phyloP scores from a whole-genome alignment of 2,329 filamentous ascomycete genomes.

The Colletotrichum gigasporum region DNA sequence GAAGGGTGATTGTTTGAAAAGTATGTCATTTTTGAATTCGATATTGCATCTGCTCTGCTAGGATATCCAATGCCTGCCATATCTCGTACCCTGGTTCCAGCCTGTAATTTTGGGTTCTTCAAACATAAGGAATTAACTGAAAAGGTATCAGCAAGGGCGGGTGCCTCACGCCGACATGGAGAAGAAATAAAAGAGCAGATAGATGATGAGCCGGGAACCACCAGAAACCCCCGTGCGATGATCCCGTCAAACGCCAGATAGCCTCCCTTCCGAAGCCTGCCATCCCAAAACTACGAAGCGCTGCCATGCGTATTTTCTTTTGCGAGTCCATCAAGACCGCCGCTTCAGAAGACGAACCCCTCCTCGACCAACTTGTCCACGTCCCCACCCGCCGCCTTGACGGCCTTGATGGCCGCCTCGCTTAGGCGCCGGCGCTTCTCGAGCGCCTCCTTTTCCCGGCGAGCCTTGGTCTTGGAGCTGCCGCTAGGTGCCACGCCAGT shows the following conservation, averaged over 20 bases:
- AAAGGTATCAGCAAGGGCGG: too few relatives aligned
- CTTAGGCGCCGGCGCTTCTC: conserved; percentile 77
- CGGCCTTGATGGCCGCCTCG: conserved; percentile 74
- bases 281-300: conserved; percentile 16
- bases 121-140: conserved; percentile 23
- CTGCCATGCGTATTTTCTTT: conserved; percentile 9
- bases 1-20: conserved; percentile 6
- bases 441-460: conserved; percentile 85
- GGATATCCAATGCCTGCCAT: conserved; percentile 16
- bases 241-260: conserved; percentile 17
- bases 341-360: conserved; percentile 53
- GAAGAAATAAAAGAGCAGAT: neutral
- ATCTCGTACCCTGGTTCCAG: conserved; percentile 24
- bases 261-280: conserved; percentile 11
- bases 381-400: conserved; percentile 77
- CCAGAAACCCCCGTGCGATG: neutral
- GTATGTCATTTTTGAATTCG: conserved; percentile 7
- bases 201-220: neutral
- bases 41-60: conserved; percentile 22
- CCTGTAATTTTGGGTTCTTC: conserved; percentile 24
- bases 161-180: too few relatives aligned
- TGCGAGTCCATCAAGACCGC: neutral
- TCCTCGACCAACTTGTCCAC: conserved; percentile 62
- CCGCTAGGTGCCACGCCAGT: conserved; percentile 92
- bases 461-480: conserved; percentile 92